Conservation (phyloP, 352 stramenopile species). For the Phytophthora podocarpi region DNA sequence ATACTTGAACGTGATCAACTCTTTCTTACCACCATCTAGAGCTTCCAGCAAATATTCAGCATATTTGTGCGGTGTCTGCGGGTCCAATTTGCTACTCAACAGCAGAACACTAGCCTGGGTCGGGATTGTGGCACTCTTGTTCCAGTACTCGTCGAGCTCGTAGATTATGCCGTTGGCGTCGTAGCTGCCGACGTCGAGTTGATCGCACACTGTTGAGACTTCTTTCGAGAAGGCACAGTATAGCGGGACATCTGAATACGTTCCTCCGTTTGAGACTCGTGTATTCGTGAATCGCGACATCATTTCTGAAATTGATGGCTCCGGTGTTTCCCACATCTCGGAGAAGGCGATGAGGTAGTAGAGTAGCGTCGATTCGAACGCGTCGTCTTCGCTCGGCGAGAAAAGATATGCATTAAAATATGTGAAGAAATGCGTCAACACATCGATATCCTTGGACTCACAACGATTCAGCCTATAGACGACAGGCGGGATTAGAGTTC, state of each 20-base stretch:
- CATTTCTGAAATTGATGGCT: slow-evolving; percentile 24
- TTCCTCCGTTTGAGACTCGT: slow-evolving; percentile 27
- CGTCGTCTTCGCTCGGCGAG: slow-evolving; percentile 22
- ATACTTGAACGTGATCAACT: slow-evolving; percentile 52
- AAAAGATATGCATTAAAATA: slow-evolving; percentile 2
- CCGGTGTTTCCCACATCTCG: slow-evolving; percentile 56
- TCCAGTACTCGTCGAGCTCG: slow-evolving; percentile 60
- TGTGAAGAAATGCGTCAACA: slow-evolving; percentile 35
- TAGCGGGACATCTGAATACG: slow-evolving; percentile 24
- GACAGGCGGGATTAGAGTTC: slow-evolving; percentile 43
- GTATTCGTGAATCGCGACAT: slow-evolving; percentile 29
- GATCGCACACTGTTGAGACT: slow-evolving; percentile 32
- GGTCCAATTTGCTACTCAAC: slow-evolving; percentile 54
- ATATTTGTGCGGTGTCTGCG: slow-evolving; percentile 60
- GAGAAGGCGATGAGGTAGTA: slow-evolving; percentile 61
- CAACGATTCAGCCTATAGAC: slow-evolving; percentile 49
- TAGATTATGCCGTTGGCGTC: slow-evolving; percentile 40
- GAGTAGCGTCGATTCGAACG: slow-evolving; percentile 29
- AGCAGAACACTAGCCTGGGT: slow-evolving; percentile 47
- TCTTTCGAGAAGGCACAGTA: slow-evolving; percentile 70
- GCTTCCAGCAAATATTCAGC: slow-evolving; percentile 42
- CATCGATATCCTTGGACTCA: slow-evolving; percentile 25
- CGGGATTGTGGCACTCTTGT: slow-evolving; percentile 52
- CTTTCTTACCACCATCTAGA: slow-evolving; percentile 40
- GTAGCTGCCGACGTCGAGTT: slow-evolving; percentile 31